Base-by-base conservation (phyloP, 2,329 filamentous ascomycete species). In the Pseudogymnoascus sp. region DNA sequence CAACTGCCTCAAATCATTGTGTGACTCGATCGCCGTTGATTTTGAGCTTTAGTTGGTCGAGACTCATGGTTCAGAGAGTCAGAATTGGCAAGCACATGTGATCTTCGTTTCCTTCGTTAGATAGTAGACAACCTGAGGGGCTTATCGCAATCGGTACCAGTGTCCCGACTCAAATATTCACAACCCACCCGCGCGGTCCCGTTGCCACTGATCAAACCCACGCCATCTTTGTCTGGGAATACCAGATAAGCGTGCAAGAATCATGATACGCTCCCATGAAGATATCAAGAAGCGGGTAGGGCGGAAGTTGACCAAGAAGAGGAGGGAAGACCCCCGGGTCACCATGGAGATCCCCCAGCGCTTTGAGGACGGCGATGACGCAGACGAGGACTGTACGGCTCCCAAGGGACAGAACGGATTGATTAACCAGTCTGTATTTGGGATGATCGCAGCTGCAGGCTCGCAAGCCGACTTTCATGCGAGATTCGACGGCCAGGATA, bases 371-470 rank as follows among this genome's bases (percentile, higher is more conserved):
- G 82, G 81, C 31, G 81, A 82, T 65, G 84, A 86, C 73, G 80
- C 79, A 4, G 78, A 87, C 16, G 80, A 85, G 40, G 85, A 87
- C 71, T 82, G 83, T 65, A 83, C 82, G 12, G 82, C 82, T 60
- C 79, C 82, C 1, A 80, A 78, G n/a, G 74, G 75, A n/a, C 70
- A 72, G 37, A 76, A 76, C 63, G 73, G 68, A 11, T 68, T 67
- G 23, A 91, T 96, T 86, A 94, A 96, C 75, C 92, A 96, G 79
- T 95, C 91, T 67, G 87, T 97, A 63, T 96, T 97, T 74, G 92
- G 91, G 62, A 84, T 97, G 76, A 92, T 97, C 68, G 90, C 92
- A 5, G 91, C 91, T 14, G 91, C 91, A 38, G 91, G 92, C 5
- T 92, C 91, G 31, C 86, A 85, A 64, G 87, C 89, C 61, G 89